A percentile compares a stretch with the other conserved stretches of the same genome.
Evolutionary conservation across 2,329 filamentous ascomycete species (phyloP).

Genomic region (Talaromyces sp.): DNA sequence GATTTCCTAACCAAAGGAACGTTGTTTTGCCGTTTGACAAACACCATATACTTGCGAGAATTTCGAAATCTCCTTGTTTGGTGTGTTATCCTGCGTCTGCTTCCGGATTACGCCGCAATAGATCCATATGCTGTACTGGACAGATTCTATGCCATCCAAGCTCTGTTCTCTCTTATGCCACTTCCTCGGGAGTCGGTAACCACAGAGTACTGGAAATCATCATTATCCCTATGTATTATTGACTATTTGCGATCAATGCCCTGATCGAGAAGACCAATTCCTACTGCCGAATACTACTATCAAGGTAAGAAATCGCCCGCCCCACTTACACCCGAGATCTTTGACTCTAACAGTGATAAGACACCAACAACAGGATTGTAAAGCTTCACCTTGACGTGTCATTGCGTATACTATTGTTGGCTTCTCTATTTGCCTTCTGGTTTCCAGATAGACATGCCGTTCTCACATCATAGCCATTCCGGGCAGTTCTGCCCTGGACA

Average conservation of each 20-base stretch:
- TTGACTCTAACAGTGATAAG: not conserved
- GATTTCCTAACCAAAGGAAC: not conserved
- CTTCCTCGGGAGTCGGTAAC: not conserved
- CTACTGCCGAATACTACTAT: not conserved
- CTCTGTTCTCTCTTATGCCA: not conserved
- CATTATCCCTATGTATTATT: not conserved
- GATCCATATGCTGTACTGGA: not conserved
- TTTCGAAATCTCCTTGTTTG: too few relatives aligned
- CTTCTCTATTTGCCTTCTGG: not conserved
- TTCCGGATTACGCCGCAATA: not conserved
- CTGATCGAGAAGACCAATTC: not conserved
- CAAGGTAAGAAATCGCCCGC: not conserved
- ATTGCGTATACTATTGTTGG: not conserved
- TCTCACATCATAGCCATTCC: slow-evolving; percentile 96
- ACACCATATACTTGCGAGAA: not conserved
- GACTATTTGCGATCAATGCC: not conserved
- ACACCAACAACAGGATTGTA: not conserved
- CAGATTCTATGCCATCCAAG: not conserved
- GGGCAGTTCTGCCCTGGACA: slow-evolving; percentile 94
- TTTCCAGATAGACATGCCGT: slow-evolving; percentile 63
- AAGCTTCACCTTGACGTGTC: not conserved
- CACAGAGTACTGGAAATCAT: not conserved
- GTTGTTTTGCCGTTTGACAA: not conserved
- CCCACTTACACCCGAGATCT: not conserved
- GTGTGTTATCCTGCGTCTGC: too few relatives aligned